Percentiles rank a stretch among this genome's conserved stretches.
These are phyloP conservation scores for Recurvomyces mirabilis DNA, from an alignment of 495 filamentous ascomycete genomes.

Conservation along the genomic window DNA sequence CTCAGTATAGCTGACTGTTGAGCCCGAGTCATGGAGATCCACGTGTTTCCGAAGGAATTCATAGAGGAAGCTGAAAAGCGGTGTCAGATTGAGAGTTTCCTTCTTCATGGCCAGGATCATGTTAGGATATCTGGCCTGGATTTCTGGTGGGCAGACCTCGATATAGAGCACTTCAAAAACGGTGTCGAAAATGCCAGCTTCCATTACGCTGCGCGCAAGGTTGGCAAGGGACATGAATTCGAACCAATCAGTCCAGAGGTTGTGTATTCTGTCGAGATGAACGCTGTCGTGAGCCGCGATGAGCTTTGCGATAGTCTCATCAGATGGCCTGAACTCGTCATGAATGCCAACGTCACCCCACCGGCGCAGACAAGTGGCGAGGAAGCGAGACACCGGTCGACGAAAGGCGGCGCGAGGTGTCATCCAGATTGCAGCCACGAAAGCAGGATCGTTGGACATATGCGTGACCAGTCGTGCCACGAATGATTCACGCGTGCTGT, in stretches of 20 bases:
- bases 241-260: slow-evolving; percentile 8
- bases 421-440: too few species aligned
- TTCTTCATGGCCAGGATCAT: not conserved
- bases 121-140: not conserved
- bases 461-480: too few species aligned
- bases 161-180: slow-evolving; percentile 1
- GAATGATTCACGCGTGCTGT: too few species aligned
- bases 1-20: not conserved
- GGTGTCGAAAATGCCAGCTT: not conserved
- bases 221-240: not conserved
- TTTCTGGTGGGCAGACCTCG: not conserved
- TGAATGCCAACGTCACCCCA: too few species aligned
- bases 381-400: too few species aligned
- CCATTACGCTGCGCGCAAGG: not conserved
- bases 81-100: not conserved
- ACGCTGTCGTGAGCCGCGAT: too few species aligned
- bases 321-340: too few species aligned
- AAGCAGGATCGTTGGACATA: too few species aligned
- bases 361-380: too few species aligned
- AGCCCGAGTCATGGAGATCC: not conserved
- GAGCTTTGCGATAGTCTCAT: too few species aligned
- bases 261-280: slow-evolving; percentile 34
- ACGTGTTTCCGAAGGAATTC: not conserved
- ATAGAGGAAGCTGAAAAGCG: not conserved
- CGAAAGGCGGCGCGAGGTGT: too few species aligned